Base-by-base conservation (phyloP, 768 basidiomycete genomes). In the Nevesoporus exiguus region DNA sequence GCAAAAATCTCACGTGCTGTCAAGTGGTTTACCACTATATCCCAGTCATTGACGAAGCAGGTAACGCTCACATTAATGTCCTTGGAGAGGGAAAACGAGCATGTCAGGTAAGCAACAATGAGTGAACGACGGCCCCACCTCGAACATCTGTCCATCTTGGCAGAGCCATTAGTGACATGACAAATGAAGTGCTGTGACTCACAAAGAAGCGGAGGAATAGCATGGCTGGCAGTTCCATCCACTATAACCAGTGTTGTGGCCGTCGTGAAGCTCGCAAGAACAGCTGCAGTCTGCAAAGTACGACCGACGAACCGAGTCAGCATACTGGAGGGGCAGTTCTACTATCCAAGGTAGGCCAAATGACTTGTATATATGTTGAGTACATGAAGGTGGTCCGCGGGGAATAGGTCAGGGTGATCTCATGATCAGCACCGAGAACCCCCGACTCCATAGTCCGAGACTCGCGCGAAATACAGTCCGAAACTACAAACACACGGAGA, bases 101-200 rank as follows among this genome's bases (percentile, higher is more conserved):
- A 14, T 41, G 31, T 55, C 27, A 49, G 37, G 40, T 39, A 41
- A 14, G 19, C 7, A 34, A 6, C 37, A 13, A 31, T 46, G 15
- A 7, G 31, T 37, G 37, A 33, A 9, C 39, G 37, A 44, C 39
- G 39, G 27, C 44, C 66, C 45, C 59, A 78, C 83, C 74, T 86
- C 84, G 46, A 80, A 85, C 81, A 84, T 84, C 52, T 77, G 72
- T 7, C 81, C 81, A 60, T 74, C 81, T 82, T 51, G 3, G n/a
- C 9, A 25, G 10, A 33, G n/a, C 17, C 21, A 40, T 56, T 22
- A 58, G 29, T 13, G 11, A 45, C n/a, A 29, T 45, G 43, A 34
- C 27, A 46, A 21, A 21, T 44, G 21, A 21, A 19, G 15, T 11
- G 8, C 15, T n/a, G 30, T 29, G 10, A 71, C 80, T 58, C 58